A percentile compares a stretch with the other conserved stretches of the same genome.
Conservation (phyloP, 352 stramenopile genomes). For the Pythium grandisporangium region DNA sequence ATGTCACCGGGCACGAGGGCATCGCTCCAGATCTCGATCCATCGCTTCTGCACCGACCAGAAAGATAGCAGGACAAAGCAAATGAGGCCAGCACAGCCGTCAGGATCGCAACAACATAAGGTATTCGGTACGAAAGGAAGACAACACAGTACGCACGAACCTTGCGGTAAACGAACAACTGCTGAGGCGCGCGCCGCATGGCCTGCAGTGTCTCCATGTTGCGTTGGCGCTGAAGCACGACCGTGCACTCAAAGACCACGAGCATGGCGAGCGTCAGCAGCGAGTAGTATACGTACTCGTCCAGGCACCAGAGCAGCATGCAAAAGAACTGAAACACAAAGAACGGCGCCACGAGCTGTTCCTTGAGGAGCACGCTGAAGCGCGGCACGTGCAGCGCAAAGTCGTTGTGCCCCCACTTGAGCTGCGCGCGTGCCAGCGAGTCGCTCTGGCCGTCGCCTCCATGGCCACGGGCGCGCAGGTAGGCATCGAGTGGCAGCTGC, state of each 20-base stretch:
- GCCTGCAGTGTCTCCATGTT: conserved; percentile 83
- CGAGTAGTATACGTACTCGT: conserved; percentile 97
- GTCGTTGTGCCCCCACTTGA: conserved; percentile 60
- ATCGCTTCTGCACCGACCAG: conserved; percentile 34
- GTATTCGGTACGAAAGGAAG: too few relatives aligned
- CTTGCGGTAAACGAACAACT: conserved; percentile 74
- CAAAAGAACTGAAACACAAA: conserved; percentile 97
- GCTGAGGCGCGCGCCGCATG: conserved; percentile 60
- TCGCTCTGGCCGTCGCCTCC: conserved; percentile 11
- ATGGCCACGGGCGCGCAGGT: conserved; percentile 6
- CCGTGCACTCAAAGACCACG: conserved; percentile 91
- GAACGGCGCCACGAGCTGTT: conserved; percentile 94
- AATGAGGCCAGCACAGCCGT: too few relatives aligned
- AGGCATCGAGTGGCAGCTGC: conserved; percentile 13
- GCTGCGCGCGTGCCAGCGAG: conserved; percentile 13
- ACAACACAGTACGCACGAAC: conserved; percentile 2
- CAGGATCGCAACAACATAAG: too few relatives aligned
- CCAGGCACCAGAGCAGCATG: conserved; percentile 93
- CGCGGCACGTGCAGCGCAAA: conserved; percentile 82
- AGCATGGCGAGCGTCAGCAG: conserved; percentile 94
- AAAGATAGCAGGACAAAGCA: not conserved
- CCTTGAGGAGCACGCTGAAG: conserved; percentile 80
- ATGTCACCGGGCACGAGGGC: conserved; percentile 82
- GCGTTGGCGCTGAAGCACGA: conserved; percentile 87
- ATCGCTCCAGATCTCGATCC: conserved; percentile 47